Base-by-base conservation (phyloP, 352 stramenopile species). In the Pythium volutum region DNA sequence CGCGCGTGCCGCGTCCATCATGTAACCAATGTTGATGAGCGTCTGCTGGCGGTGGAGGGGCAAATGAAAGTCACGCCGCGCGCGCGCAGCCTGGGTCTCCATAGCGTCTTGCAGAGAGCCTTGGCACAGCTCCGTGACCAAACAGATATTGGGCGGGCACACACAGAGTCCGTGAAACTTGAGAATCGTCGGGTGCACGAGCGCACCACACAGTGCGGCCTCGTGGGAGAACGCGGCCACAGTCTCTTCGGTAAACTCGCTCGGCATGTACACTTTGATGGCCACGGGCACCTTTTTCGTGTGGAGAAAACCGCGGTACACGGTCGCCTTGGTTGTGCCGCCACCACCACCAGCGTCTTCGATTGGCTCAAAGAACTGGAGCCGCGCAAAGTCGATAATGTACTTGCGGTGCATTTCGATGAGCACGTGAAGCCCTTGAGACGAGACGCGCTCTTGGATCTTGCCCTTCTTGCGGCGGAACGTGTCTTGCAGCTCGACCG, bases 261-360 rank as follows among this genome's bases (percentile, higher is more conserved):
- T 54, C 20, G 80, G 80, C n/a, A 68, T 79, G 69, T 82, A 89
- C 45, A 87, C 68, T 39, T 88, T 88, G 61, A 87, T 66, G 3
- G 80, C 80, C 2, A 89, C 77, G 12, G 49, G 69, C 12, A 54
- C 57, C 11, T 51, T 38, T 41, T 73, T 70, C 29, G 65, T 64
- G 26, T 69, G 41, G 9, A 82, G 54, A n/a, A 62, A 62, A 12
- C 79, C 79, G 5, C 61, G 55, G 61, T 77, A 89, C 2, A 89
- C 79, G 4, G 73, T 59, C 0, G 77, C 73, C 10, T 62, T 84
- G 14, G 62, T 79, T 1, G 63, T 49, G 14, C 70, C 78, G 0
- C 67, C 33, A 12, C 77, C 75, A 25, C 67, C 33, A 12, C 77
- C 75, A 25, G 85, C 75, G 7, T 64, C 43, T 4, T 75, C 12